A percentile compares a stretch with the other conserved stretches of the same genome.
Conservation (phyloP, 2,329 filamentous ascomycete genomes). For the Cladosporium sp. region DNA sequence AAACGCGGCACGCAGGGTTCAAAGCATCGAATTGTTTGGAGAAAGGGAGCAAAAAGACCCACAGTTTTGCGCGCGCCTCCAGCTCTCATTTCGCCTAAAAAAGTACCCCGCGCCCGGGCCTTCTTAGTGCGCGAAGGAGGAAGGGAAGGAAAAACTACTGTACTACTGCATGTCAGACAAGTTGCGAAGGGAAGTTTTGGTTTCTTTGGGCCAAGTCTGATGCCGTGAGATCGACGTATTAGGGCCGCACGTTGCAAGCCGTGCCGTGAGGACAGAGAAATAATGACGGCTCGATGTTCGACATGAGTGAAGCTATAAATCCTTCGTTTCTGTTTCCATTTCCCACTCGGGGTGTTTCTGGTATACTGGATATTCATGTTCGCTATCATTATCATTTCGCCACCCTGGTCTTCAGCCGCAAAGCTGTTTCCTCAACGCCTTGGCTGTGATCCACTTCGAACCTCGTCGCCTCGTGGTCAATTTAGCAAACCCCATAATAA, state of each 20-base stretch:
- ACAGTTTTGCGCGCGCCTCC: background rate
- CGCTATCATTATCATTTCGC: background rate
- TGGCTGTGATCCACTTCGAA: background rate
- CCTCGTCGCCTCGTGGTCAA: background rate
- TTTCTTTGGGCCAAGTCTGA: background rate
- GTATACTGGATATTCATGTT: background rate
- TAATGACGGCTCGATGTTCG: background rate
- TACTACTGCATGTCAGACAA: background rate
- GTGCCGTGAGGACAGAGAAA: background rate
- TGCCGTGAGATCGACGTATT: background rate
- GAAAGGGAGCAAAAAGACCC: background rate
- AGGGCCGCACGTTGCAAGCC: background rate
- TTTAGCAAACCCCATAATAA: background rate
- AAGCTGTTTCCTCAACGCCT: background rate
- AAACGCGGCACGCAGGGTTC: background rate
- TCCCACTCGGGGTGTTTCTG: background rate
- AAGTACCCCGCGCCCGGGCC: constrained; percentile 7
- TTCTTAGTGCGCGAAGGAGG: background rate
- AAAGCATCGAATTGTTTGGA: background rate
- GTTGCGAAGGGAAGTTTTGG: background rate
- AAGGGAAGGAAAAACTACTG: background rate
- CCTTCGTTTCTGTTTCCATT: background rate
- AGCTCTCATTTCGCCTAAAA: constrained; percentile 6
- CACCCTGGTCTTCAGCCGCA: background rate
- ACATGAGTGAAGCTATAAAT: background rate